A percentile compares a stretch with the other conserved stretches of the same genome.
phyloP scores from a whole-genome alignment of 148 eudicot genomes.

The Arctostaphylos glauca region DNA sequence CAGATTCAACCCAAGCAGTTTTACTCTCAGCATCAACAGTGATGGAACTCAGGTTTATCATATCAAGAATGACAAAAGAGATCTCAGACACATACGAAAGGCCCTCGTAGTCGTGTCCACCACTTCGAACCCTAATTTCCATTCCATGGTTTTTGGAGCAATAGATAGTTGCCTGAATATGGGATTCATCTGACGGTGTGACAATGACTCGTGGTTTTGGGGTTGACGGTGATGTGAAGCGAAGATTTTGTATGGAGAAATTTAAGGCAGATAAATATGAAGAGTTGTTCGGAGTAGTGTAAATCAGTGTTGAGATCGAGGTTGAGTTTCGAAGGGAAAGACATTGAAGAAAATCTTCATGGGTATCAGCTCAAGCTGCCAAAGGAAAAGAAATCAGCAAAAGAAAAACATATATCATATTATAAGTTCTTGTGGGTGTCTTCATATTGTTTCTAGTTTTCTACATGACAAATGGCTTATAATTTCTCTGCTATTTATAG shows the following conservation, averaged over 20 bases:
- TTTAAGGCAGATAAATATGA: not conserved
- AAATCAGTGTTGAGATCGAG: slow-evolving; percentile 7
- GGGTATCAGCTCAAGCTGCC: not conserved
- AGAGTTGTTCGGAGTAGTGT: slow-evolving; percentile 2
- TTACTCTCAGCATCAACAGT: not conserved
- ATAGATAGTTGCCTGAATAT: not conserved
- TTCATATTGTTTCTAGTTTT: too few relatives aligned
- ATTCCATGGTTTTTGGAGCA: not conserved
- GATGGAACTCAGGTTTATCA: not conserved
- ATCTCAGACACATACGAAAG: not conserved
- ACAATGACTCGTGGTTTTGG: slow-evolving; percentile 8
- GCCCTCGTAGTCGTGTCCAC: not conserved
- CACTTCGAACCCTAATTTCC: not conserved
- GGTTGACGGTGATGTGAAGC: not conserved
- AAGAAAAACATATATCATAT: not conserved
- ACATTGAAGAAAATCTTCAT: not conserved
- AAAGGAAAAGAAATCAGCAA: not conserved
- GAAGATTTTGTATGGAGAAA: not conserved
- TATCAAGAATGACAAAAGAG: not conserved
- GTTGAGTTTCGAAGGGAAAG: not conserved
- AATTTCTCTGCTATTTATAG: too few relatives aligned
- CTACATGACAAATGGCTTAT: too few relatives aligned
- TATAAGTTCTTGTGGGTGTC: too few relatives aligned
- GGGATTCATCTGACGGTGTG: not conserved
- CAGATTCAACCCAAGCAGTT: slow-evolving; percentile 8